Conservation (phyloP, 192 early-diverging fungal genomes). For the Phlyctochytrium planicorne region DNA sequence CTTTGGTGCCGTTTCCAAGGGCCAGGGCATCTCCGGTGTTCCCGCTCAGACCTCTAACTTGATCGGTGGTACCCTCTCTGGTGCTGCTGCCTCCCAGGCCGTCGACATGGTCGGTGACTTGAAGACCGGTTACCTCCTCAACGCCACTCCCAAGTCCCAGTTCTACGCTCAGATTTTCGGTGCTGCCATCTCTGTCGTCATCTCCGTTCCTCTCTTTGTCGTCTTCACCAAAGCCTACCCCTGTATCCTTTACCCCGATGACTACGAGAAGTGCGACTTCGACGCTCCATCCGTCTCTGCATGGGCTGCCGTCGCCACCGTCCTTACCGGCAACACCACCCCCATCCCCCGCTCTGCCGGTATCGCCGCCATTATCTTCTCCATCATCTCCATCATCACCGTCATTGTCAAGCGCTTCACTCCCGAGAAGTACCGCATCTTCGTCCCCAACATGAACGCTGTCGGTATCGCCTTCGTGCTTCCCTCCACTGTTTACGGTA, state of each 20-base stretch:
- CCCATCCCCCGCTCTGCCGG: conserved; percentile 40
- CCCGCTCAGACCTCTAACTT: conserved; percentile 64
- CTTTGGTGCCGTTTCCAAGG: conserved; percentile 76
- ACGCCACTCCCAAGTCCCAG: conserved; percentile 79
- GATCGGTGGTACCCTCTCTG: conserved; percentile 75
- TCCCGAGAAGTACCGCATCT: conserved; percentile 49
- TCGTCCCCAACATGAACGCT: conserved; percentile 58
- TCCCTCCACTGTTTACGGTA: conserved; percentile 16
- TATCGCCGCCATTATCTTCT: conserved; percentile 32
- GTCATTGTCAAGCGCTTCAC: conserved; percentile 45
- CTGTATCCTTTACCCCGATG: conserved; percentile 41
- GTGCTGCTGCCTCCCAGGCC: conserved; percentile 63
- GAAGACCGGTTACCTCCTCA: conserved; percentile 82
- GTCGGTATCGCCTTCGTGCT: conserved; percentile 39
- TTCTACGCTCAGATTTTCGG: conserved; percentile 83
- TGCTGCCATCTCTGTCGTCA: conserved; percentile 62
- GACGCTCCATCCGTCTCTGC: conserved; percentile 33
- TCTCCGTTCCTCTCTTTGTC: conserved; percentile 58
- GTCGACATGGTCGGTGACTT: conserved; percentile 80
- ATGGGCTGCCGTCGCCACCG: conserved; percentile 32
- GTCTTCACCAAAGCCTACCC: conserved; percentile 63
- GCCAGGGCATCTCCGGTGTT: conserved; percentile 41
- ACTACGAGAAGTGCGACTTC: conserved; percentile 43
- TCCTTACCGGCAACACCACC: conserved; percentile 22
- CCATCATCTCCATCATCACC: conserved; percentile 46